These are phyloP conservation scores for Mortierella sp. DNA, from an alignment of 371 early-diverging fungal species.

Conservation along the genomic window DNA sequence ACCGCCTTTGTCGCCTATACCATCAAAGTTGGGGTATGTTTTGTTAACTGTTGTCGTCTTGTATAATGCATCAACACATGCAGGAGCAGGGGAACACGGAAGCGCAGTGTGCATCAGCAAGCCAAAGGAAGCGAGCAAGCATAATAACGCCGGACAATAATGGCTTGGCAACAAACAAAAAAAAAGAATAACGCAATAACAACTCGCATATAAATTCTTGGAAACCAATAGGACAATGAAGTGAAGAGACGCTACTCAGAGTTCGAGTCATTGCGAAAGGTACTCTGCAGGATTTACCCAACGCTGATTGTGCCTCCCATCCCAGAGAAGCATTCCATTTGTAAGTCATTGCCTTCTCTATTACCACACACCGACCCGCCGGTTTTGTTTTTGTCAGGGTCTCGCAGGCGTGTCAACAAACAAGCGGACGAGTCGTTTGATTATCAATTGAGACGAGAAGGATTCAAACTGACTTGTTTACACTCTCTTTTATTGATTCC, in stretches of 20 bases:
- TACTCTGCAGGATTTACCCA: conserved; percentile 84
- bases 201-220: background rate
- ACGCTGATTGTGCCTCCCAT: conserved; percentile 92
- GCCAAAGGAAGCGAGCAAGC: background rate
- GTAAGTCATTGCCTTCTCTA: conserved; percentile 52
- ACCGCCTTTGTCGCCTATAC: conserved; percentile 67
- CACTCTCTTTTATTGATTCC: conserved; percentile 27
- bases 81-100: background rate
- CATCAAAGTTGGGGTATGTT: conserved; percentile 66
- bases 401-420: background rate
- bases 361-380: background rate
- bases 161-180: background rate
- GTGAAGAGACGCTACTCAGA: conserved; percentile 93
- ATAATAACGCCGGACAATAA: background rate
- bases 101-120: background rate
- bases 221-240: conserved; percentile 63
- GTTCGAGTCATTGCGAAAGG: conserved; percentile 89
- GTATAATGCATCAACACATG: background rate
- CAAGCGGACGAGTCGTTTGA: background rate
- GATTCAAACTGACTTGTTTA: conserved; percentile 4
- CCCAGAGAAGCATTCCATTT: conserved; percentile 94
- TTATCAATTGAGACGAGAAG: background rate
- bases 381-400: background rate
- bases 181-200: background rate
- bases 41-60: background rate